phyloP scores from a whole-genome alignment of 176 grass and related monocot genomes.

The Bothriochloa decipiens region DNA sequence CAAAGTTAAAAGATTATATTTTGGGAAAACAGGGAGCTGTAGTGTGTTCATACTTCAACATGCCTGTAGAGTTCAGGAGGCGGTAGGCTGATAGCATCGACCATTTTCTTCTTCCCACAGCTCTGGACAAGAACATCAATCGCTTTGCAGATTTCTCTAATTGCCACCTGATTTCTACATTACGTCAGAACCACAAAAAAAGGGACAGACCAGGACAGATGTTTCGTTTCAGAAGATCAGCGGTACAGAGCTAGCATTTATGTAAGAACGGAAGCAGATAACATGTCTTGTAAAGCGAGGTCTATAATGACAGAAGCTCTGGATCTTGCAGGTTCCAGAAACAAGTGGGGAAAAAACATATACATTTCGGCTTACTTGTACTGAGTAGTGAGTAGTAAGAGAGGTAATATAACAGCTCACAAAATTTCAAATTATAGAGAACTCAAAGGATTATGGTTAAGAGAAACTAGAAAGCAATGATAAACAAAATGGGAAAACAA shows the following conservation, averaged over 20 bases:
- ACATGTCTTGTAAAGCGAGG: neutral
- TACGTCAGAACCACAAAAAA: conserved; percentile 42
- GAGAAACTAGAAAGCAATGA: conserved; percentile 10
- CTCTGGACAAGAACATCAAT: conserved; percentile 77
- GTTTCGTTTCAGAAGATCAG: neutral
- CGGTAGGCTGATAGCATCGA: conserved; percentile 82
- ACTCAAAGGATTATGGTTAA: conserved; percentile 11
- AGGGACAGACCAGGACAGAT: conserved; percentile 1
- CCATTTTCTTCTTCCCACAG: conserved; percentile 94
- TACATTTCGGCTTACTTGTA: neutral
- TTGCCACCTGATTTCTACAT: conserved; percentile 72
- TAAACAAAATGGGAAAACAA: conserved; percentile 16
- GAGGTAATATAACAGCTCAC: conserved; percentile 3
- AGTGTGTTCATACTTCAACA: conserved; percentile 82
- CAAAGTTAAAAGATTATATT: conserved; percentile 25
- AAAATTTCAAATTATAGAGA: conserved; percentile 9
- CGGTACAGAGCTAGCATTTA: conserved; percentile 30
- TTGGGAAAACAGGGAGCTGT: conserved; percentile 38
- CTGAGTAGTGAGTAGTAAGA: conserved; percentile 4
- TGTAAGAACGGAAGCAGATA: conserved; percentile 7
- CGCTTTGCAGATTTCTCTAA: conserved; percentile 82
- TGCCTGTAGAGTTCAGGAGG: conserved; percentile 92
- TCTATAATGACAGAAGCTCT: conserved; percentile 9
- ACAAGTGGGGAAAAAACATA: neutral
- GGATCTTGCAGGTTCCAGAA: neutral